Base-by-base conservation (phyloP, 306 rosid species). In the Pyrus communis region DNA sequence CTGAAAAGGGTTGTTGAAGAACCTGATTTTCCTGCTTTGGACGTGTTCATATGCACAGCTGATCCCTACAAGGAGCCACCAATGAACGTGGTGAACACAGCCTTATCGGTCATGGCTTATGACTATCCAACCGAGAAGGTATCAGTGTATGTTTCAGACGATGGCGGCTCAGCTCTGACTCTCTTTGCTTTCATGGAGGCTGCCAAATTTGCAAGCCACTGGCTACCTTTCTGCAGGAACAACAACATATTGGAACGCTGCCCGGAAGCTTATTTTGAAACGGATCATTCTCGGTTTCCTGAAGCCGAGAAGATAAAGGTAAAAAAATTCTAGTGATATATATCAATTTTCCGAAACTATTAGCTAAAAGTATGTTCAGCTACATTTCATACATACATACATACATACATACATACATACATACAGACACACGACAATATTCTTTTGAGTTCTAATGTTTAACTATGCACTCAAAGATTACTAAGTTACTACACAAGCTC, bases 61-160 rank as follows among this genome's bases (percentile, higher is more conserved):
- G 90, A 87, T 73, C 90, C 86, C 0, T 66, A 64, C 73, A 86
- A 84, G 76, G 90, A 86, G 79, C 88, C 88, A 9, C 88, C 90
- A 12, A 72, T 84, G 81, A 65, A 69, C 68, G 77, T 81, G n/a
- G 86, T 82, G 12, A 87, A 82, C 79, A 79, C 88, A 2, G 88
- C 81, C 21, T 40, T 87, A 10, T 84, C 88, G 23, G 88, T 67
- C 5, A 82, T 87, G 88, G 81, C 82, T 3, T 84, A 73, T 58
- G 90, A 86, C 10, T 87, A 84, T 35, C 87, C 87, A 59, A 18
- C 79, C 2, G 80, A 33, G 27, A 87, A 85, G 84, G 13, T 85
- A 2, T 87, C 91, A 2, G 78, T 87, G 3, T 85, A 82, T 25
- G 82, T 87, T 11, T 87, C 91, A 3, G 91, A 87, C 70, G 91